Evolutionary conservation across 805 yeast genomes (phyloP).

Genomic region (Teunomyces funiuensis): DNA sequence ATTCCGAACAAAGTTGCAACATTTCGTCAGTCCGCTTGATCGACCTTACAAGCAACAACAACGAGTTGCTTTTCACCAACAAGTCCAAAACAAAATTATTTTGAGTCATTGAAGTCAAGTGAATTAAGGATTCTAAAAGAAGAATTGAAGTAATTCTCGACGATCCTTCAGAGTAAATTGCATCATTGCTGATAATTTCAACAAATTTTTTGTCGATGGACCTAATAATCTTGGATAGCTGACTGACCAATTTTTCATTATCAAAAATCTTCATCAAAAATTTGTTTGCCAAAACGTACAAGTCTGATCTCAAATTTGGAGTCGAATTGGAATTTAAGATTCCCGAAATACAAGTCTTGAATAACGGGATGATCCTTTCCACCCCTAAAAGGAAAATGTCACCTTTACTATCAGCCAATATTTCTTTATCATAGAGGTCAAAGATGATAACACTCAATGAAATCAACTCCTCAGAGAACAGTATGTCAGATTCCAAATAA

Average conservation of each 20-base stretch:
- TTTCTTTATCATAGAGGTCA: constrained; percentile 51
- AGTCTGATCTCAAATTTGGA: constrained; percentile 67
- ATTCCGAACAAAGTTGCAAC: constrained; percentile 35
- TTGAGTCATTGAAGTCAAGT: constrained; percentile 50
- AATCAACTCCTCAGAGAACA: constrained; percentile 73
- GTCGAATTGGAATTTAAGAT: constrained; percentile 69
- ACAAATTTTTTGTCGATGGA: constrained; percentile 61
- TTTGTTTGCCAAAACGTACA: constrained; percentile 71
- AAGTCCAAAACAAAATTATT: constrained; percentile 55
- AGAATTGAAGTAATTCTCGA: constrained; percentile 73
- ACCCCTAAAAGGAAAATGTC: constrained; percentile 26
- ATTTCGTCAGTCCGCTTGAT: constrained; percentile 69
- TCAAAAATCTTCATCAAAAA: constrained; percentile 54
- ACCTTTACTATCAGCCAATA: constrained; percentile 14
- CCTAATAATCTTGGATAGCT: constrained; percentile 53
- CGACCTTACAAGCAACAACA: constrained; percentile 64
- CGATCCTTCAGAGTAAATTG: constrained; percentile 75
- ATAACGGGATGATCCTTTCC: constrained; percentile 63
- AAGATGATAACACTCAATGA: constrained; percentile 72
- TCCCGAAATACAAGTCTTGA: constrained; percentile 73
- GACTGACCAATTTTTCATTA: constrained; percentile 43
- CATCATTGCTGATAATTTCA: constrained; percentile 70
- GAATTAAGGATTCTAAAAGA: constrained; percentile 67
- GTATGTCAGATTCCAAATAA: constrained; percentile 63
- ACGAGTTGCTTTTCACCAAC: constrained; percentile 63